Evolutionary conservation across 2,329 filamentous ascomycete genomes (phyloP).

Genomic region (Arthroderma sp.): DNA sequence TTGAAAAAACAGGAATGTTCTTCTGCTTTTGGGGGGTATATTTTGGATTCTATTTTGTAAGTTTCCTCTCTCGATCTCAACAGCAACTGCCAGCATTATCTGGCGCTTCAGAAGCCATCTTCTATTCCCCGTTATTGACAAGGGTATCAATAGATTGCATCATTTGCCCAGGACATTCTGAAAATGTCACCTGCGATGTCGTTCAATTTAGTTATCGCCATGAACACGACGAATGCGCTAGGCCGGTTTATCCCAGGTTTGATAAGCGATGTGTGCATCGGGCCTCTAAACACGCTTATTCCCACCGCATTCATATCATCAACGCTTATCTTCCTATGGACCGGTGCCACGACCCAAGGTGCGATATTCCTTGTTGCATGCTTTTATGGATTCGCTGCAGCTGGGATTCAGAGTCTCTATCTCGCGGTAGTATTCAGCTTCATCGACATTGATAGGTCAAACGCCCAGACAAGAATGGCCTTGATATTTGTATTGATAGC

Average conservation of each 20-base stretch:
- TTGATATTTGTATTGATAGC: constrained; percentile 6
- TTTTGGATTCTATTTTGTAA: constrained; percentile 20
- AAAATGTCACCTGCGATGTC: constrained; percentile 13
- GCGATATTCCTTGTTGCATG: constrained; percentile 17
- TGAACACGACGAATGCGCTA: constrained; percentile 19
- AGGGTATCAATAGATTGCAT: constrained; percentile 13
- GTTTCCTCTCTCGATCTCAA: not conserved
- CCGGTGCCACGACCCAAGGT: constrained; percentile 18
- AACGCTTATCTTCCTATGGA: constrained; percentile 40
- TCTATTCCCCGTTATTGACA: no score
- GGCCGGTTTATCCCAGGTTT: constrained; percentile 20
- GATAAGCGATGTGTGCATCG: constrained; percentile 19
- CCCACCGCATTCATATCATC: constrained; percentile 32
- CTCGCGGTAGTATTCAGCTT: constrained; percentile 7
- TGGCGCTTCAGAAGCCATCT: not conserved
- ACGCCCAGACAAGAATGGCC: constrained; percentile 1
- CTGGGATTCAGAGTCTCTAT: constrained; percentile 20
- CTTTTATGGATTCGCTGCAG: constrained; percentile 21
- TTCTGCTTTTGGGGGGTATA: constrained; percentile 21
- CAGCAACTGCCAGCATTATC: not conserved
- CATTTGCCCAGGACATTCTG: constrained; percentile 17
- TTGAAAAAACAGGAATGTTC: constrained; percentile 12
- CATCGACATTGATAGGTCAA: constrained; percentile 1
- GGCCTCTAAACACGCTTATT: constrained; percentile 23
- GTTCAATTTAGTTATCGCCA: constrained; percentile 19